phyloP scores from a whole-genome alignment of 192 early-diverging fungal species.

The Pilobolus umbonatus region DNA sequence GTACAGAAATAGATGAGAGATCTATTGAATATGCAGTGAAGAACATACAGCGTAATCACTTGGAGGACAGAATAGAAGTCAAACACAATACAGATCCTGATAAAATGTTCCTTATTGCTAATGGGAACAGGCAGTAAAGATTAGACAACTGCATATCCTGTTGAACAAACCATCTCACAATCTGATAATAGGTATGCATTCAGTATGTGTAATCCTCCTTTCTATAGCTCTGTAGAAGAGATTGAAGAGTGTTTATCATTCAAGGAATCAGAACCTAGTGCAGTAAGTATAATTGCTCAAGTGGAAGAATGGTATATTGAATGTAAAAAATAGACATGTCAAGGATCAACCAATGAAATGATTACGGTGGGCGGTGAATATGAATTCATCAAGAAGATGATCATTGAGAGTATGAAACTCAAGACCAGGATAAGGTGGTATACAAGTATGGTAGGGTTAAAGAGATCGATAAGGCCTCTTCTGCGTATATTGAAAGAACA shows the following conservation, averaged over 20 bases:
- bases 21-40: conserved; percentile 56
- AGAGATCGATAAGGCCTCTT: conserved; percentile 43
- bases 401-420: conserved; percentile 57
- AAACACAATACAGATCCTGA: conserved; percentile 38
- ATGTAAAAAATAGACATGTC: conserved; percentile 40
- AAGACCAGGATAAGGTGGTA: conserved; percentile 65
- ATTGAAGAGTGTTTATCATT: conserved; percentile 38
- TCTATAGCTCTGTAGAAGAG: conserved; percentile 62
- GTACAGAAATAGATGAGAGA: conserved; percentile 66
- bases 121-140: no score
- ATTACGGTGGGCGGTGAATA: conserved; percentile 78
- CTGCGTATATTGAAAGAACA: conserved; percentile 32
- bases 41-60: conserved; percentile 63
- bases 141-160: conserved; percentile 17
- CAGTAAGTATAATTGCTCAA: conserved; percentile 28
- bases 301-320: neutral
- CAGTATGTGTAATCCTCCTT: conserved; percentile 92
- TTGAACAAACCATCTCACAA: no score
- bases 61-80: conserved; percentile 54
- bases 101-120: conserved; percentile 17
- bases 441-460: conserved; percentile 73
- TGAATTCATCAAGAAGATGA: conserved; percentile 60
- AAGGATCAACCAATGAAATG: conserved; percentile 65
- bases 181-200: conserved; percentile 65
- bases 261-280: conserved; percentile 52